Percentiles rank a stretch among this genome's conserved stretches.
Conservation (phyloP, 2,329 filamentous ascomycete species). For the Fusarium sp. region DNA sequence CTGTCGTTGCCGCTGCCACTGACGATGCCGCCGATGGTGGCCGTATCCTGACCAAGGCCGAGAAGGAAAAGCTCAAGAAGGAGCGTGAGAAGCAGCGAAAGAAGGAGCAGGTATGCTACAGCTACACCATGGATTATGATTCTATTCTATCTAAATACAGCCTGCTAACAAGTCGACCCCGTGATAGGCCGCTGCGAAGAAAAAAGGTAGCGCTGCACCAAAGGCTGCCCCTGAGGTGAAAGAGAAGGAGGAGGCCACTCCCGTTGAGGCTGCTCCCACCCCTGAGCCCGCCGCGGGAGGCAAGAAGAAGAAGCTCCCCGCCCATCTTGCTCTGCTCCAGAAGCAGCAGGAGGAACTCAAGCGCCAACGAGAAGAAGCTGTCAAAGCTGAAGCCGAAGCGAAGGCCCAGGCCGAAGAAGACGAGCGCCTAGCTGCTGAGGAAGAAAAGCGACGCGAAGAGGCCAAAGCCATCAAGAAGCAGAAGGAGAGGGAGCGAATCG, state of each 20-base stretch:
- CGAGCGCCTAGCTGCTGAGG: slow-evolving; percentile 71
- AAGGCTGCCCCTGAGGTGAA: slow-evolving; percentile 67
- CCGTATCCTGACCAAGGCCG: slow-evolving; percentile 90
- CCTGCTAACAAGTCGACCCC: slow-evolving; percentile 13
- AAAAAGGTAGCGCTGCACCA: slow-evolving; percentile 66
- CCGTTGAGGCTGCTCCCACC: slow-evolving; percentile 32
- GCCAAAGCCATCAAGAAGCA: slow-evolving; percentile 82
- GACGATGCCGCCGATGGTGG: slow-evolving; percentile 66
- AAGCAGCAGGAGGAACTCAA: slow-evolving; percentile 85
- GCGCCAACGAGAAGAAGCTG: slow-evolving; percentile 72
- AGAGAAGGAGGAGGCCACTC: slow-evolving; percentile 65
- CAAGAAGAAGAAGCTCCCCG: slow-evolving; percentile 90
- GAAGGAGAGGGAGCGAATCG: slow-evolving; percentile 85
- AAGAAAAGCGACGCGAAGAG: slow-evolving; percentile 75
- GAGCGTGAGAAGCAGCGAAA: slow-evolving; percentile 98
- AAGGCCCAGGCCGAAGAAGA: slow-evolving; percentile 72
- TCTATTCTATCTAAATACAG: neutral
- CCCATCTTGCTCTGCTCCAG: slow-evolving; percentile 76
- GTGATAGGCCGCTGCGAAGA: slow-evolving; percentile 73
- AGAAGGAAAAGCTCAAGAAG: slow-evolving; percentile 98
- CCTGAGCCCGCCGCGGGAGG: slow-evolving; percentile 56
- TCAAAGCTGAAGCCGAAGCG: slow-evolving; percentile 68
- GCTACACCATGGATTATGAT: neutral
- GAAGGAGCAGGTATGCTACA: slow-evolving; percentile 82
- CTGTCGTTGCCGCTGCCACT: slow-evolving; percentile 62